A percentile compares a stretch with the other conserved stretches of the same genome.
phyloP scores from a whole-genome alignment of 2,329 filamentous ascomycete species.

The Penicillium polonicum region DNA sequence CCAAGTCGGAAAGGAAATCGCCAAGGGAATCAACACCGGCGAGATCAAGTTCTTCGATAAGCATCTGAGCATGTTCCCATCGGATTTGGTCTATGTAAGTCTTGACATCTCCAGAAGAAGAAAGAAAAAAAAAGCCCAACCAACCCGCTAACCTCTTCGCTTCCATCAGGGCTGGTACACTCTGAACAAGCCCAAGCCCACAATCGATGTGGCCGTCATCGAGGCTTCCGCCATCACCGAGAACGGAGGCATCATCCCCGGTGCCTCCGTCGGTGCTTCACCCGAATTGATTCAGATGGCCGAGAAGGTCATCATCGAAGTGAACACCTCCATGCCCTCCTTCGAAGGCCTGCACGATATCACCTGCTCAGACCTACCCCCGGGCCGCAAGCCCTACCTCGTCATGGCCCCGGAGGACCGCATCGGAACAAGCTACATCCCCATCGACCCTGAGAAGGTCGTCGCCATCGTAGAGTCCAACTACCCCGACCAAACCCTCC shows the following conservation, averaged over 20 bases:
- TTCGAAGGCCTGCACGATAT: slow-evolving; percentile 91
- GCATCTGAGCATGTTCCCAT: slow-evolving; percentile 88
- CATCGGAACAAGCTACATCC: slow-evolving; percentile 78
- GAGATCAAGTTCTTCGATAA: slow-evolving; percentile 92
- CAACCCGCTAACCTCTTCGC: slow-evolving; percentile 10
- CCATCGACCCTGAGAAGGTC: slow-evolving; percentile 79
- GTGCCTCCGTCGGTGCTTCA: slow-evolving; percentile 79
- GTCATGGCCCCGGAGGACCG: slow-evolving; percentile 83
- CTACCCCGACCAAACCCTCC: slow-evolving; percentile 73
- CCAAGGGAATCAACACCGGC: slow-evolving; percentile 86
- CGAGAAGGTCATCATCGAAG: slow-evolving; percentile 89
- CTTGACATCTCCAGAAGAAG: slow-evolving; percentile 9
- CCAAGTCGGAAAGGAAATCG: slow-evolving; percentile 86
- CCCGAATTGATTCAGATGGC: slow-evolving; percentile 88
- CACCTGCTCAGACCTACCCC: slow-evolving; percentile 81
- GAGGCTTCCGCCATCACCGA: slow-evolving; percentile 85
- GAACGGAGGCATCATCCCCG: slow-evolving; percentile 84
- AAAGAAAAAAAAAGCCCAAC: background rate
- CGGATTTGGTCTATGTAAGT: slow-evolving; percentile 74
- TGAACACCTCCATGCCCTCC: slow-evolving; percentile 81
- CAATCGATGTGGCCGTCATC: slow-evolving; percentile 78
- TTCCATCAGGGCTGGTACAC: slow-evolving; percentile 70
- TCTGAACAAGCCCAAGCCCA: slow-evolving; percentile 70
- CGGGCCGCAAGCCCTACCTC: slow-evolving; percentile 77
- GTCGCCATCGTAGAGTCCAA: slow-evolving; percentile 82